These are phyloP conservation scores for Limtongozyma cylindracea DNA, from an alignment of 805 yeast genomes.

Conservation along the genomic window DNA sequence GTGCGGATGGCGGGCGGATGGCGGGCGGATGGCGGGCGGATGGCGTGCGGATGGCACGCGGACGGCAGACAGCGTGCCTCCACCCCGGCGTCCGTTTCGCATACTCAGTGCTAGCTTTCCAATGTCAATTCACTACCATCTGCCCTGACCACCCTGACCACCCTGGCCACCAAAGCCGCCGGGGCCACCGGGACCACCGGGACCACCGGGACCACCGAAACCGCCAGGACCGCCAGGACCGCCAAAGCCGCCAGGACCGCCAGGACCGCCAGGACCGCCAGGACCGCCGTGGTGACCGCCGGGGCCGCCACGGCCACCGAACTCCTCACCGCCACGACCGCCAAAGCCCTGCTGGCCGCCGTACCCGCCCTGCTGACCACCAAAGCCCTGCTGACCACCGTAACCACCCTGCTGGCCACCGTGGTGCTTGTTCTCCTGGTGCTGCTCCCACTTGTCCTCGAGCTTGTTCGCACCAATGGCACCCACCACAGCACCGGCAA, in stretches of 20 bases:
- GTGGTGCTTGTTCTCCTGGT: constrained; percentile 6
- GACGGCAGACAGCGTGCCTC: too few species aligned
- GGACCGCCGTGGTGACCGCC: constrained; percentile 1
- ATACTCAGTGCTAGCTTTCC: too few species aligned
- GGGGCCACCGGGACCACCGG: constrained; percentile 1
- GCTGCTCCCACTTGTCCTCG: constrained; percentile 18
- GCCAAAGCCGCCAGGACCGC: constrained; percentile 1
- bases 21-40: too few species aligned
- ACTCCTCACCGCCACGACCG: not conserved
- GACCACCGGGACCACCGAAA: constrained; percentile 2
- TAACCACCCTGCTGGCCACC: not conserved
- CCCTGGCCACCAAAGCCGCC: constrained; percentile 2
- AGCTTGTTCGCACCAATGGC: constrained; percentile 25
- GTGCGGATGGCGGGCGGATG: too few species aligned
- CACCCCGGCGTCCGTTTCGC: too few species aligned
- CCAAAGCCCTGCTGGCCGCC: constrained; percentile 1
- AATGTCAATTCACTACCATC: not conserved
- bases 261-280: constrained; percentile 1
- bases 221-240: constrained; percentile 1
- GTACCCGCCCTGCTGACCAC: constrained; percentile 1
- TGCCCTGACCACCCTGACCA: constrained; percentile 1
- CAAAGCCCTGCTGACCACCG: not conserved
- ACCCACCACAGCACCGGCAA: constrained; percentile 29
- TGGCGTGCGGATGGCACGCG: too few species aligned
- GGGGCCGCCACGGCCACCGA: not conserved